These are phyloP conservation scores for Eimeria praecox DNA, from an alignment of 169 alveolate species.

Conservation along the genomic window DNA sequence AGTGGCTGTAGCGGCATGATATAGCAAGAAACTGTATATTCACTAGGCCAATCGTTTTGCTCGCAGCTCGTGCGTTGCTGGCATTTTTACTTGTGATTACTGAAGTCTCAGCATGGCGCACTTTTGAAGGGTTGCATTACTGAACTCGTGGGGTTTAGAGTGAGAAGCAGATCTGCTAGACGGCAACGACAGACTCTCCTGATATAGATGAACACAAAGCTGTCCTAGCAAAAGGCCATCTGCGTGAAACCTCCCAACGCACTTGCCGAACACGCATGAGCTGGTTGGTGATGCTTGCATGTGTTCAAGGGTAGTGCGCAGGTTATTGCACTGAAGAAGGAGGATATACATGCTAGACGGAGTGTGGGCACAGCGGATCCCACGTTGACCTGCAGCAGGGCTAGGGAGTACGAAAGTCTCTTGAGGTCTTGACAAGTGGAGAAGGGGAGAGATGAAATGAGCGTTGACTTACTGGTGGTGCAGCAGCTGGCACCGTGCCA, in stretches of 20 bases:
- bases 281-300: not conserved
- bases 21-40: not conserved
- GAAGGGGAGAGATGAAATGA: not conserved
- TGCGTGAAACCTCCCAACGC: too few relatives aligned
- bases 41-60: not conserved
- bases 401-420: not conserved
- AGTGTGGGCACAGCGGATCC: not conserved
- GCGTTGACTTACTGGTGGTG: not conserved
- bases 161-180: not conserved
- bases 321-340: not conserved
- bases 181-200: not conserved
- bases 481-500: not conserved
- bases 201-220: not conserved
- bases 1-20: not conserved
- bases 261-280: not conserved
- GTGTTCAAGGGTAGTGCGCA: not conserved
- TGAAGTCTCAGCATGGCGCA: not conserved
- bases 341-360: not conserved
- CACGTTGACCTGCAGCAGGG: not conserved
- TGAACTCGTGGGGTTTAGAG: not conserved
- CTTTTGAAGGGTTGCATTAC: not conserved
- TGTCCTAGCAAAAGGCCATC: too few relatives aligned
- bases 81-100: not conserved
- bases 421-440: not conserved
- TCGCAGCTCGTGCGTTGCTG: constrained; percentile 11